Base-by-base conservation (phyloP, 176 grass and related monocot species). In the Typha latifolia region DNA sequence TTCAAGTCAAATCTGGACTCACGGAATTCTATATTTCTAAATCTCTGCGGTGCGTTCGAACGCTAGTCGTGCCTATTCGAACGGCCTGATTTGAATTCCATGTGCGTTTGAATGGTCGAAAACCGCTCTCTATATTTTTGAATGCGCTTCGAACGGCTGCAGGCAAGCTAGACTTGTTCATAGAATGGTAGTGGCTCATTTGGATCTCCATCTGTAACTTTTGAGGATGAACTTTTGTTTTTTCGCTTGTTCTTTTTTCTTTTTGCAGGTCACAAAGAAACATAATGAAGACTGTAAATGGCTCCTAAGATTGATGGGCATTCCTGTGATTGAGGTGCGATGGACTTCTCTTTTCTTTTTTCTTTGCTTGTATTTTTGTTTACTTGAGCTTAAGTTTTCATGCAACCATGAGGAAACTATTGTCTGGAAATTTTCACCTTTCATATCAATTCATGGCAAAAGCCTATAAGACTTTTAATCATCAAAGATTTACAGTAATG, bases 251-350 rank as follows among this genome's bases (percentile, higher is more conserved):
- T 66, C 26, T 51, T 55, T 49, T 51, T 70, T 72, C 26, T 51
- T 49, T 69, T 74, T 49, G 49, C 75, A 90, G 85, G 81, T 87
- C 64, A 83, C 83, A 53, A 82, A 72, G 71, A 83, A 90, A 68
- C 88, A 92, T 59, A 92, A 97, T 71, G 89, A 92, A 64, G 94
- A 89, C 23, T 97, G 94, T 70, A 90, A 87, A 76, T 81, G 67
- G 47, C 67, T 90, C 29, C 76, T 97, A 80, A 85, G 69, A 67
- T 74, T 97, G 72, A 97, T 97, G 88, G 94, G 94, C 53, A 53
- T 97, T 61, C 89, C 88, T 74, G 43, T 90, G 51, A 72, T 97
- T 79, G 79, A 97, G 94, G 89, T 97, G 79, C 49, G 16, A 24
- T 71, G 70, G 37, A 50, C n/a, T 66, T 62, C 64, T 22, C n/a